These are phyloP conservation scores for Solanum sparsipilum DNA, from an alignment of 257 asterid species.

Conservation along the genomic window DNA sequence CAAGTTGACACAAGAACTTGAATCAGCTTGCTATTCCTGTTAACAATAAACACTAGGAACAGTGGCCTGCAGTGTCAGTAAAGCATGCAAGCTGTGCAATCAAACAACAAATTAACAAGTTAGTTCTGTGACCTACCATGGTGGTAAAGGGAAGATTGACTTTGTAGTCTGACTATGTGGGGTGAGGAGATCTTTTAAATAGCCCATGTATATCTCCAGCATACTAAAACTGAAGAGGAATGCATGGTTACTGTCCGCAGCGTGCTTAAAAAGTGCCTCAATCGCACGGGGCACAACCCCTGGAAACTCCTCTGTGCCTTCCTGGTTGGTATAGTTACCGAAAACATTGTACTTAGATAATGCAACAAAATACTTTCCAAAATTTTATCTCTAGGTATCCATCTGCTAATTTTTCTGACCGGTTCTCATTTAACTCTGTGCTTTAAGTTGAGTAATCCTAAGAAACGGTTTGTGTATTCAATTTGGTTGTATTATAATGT, in stretches of 20 bases:
- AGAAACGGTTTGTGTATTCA: not conserved
- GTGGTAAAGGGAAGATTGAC: not conserved
- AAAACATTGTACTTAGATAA: not conserved
- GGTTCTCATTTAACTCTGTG: not conserved
- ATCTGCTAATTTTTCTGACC: not conserved
- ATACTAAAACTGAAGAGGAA: slow-evolving; percentile 4
- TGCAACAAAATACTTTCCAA: not conserved
- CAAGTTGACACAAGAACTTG: not conserved
- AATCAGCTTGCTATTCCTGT: slow-evolving; percentile 5
- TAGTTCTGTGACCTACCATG: not conserved
- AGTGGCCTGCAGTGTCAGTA: not conserved
- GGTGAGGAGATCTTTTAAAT: slow-evolving; percentile 6
- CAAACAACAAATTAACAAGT: not conserved
- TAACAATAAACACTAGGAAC: not conserved
- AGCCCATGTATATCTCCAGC: slow-evolving; percentile 10
- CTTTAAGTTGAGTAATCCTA: not conserved
- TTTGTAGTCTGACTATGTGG: not conserved
- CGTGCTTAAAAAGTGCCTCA: slow-evolving; percentile 10
- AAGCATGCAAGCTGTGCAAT: not conserved
- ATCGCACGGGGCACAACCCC: slow-evolving; percentile 6
- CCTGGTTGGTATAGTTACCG: not conserved
- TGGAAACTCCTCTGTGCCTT: slow-evolving; percentile 8
- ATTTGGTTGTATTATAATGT: not conserved
- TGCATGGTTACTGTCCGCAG: slow-evolving; percentile 3
- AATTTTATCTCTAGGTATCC: not conserved